Evolutionary conservation across 176 grass and related monocot species (phyloP), one percentile per base, ranked within the genome.

Genomic region (Microstegium vimineum): DNA sequence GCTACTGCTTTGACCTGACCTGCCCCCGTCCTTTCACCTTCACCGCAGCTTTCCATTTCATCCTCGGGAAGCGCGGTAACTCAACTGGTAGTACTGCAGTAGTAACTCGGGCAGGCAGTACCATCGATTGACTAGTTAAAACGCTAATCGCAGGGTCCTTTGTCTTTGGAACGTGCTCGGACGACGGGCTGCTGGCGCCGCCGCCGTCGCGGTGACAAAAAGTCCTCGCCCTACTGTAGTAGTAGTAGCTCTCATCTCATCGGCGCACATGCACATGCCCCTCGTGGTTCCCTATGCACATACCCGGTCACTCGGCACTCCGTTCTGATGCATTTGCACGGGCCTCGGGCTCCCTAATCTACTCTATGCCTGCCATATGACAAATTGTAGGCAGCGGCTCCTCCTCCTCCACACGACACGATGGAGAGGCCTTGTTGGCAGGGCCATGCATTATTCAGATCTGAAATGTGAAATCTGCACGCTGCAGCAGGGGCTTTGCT

Each of bases 271-370:
- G n/a, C n/a, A n/a, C n/a, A 40, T 80, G 87, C 23, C 9, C n/a
- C n/a, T n/a, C n/a, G n/a, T n/a, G n/a, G n/a, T n/a, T n/a, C n/a
- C n/a, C n/a, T n/a, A n/a, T n/a, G n/a, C n/a, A n/a, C n/a, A n/a
- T n/a, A n/a, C n/a, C n/a, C 18, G 14, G 4, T 0, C 18, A 8
- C 38, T 33, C 12, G 15, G 30, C 11, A 15, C 46, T 26, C 75
- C 81, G 0, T 66, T 16, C 20, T 26, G 38, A n/a, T 32, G 14
- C 13, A 1, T 61, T 23, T 62, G 13, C 25, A 4, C 15, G 6
- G 20, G 0, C 54, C 81, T 84, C 75, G 75, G 60, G n/a, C 8
- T 7, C 10, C 68, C 27, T 84, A 79, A 84, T 61, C 87, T 74
- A 60, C 65, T 12, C 1, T 66, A 18, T 40, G n/a, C n/a, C n/a